These are phyloP conservation scores for Acidiella bohemica DNA, from an alignment of 495 filamentous ascomycete genomes.

Conservation along the genomic window DNA sequence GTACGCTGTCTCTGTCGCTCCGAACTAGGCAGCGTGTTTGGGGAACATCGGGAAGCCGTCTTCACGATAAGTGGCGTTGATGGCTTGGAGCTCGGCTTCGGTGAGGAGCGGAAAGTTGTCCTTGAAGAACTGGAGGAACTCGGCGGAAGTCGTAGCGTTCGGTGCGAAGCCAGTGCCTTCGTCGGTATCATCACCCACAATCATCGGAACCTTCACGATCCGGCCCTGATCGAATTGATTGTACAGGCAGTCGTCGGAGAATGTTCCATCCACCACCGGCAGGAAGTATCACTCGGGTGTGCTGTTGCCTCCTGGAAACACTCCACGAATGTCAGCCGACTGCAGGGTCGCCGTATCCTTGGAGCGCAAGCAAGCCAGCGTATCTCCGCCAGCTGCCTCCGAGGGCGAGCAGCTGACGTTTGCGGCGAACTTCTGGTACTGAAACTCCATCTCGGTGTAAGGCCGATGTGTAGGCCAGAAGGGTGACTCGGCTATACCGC, in stretches of 20 bases:
- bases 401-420: constrained; percentile 12
- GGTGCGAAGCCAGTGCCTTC: constrained; percentile 12
- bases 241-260: constrained; percentile 40
- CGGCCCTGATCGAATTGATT: constrained; percentile 28
- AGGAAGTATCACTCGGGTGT: constrained; percentile 6
- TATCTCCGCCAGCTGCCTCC: constrained; percentile 1
- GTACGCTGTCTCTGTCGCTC: constrained; percentile 7
- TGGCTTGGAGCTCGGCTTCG: not conserved
- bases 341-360: constrained; percentile 9
- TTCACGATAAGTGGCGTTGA: constrained; percentile 8
- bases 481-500: constrained; percentile 10
- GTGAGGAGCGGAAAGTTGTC: constrained; percentile 12
- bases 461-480: constrained; percentile 10
- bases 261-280: constrained; percentile 7
- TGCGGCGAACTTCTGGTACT: constrained; percentile 12
- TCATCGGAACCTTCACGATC: constrained; percentile 4
- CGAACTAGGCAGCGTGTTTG: constrained; percentile 7
- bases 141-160: constrained; percentile 3
- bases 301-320: constrained; percentile 2
- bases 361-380: constrained; percentile 8
- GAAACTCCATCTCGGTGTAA: constrained; percentile 8
- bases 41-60: not conserved
- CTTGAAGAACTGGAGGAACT: constrained; percentile 11
- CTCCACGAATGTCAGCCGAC: constrained; percentile 3
- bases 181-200: constrained; percentile 11